phyloP scores from a whole-genome alignment of 352 stramenopile genomes.

The Blastocystis sp. region DNA sequence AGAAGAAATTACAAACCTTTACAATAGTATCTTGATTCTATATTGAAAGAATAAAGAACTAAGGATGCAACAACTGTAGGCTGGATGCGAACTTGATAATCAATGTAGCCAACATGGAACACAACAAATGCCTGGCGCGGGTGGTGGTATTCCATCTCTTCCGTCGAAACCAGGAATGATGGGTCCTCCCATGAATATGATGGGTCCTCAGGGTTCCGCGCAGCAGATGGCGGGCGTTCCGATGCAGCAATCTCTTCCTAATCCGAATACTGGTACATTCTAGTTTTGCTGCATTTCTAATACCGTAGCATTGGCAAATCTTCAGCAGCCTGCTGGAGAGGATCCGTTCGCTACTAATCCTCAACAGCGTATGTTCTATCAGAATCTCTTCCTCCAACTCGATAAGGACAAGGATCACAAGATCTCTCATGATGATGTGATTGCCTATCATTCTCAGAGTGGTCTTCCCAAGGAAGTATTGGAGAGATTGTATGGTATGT shows the following conservation, averaged over 20 bases:
- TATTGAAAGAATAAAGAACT: slow-evolving; percentile 9
- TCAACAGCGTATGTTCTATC: slow-evolving; percentile 10
- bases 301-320: neutral
- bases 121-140: neutral
- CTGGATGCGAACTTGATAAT: neutral
- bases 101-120: neutral
- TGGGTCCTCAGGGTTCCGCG: neutral
- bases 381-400: slow-evolving; percentile 4
- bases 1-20: neutral
- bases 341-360: slow-evolving; percentile 5
- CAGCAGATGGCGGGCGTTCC: neutral
- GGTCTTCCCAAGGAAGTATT: no score
- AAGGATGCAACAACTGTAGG: slow-evolving; percentile 46
- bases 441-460: slow-evolving; percentile 9
- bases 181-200: neutral
- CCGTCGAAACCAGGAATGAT: neutral
- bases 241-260: neutral
- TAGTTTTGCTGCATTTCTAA: neutral
- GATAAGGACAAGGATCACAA: neutral
- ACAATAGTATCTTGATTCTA: neutral
- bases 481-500: neutral
- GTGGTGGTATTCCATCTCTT: neutral
- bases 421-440: neutral
- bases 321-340: neutral
- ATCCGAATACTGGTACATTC: neutral